Evolutionary conservation across 2,329 filamentous ascomycete genomes (phyloP).

Genomic region (Dendrostoma leiphaemia): DNA sequence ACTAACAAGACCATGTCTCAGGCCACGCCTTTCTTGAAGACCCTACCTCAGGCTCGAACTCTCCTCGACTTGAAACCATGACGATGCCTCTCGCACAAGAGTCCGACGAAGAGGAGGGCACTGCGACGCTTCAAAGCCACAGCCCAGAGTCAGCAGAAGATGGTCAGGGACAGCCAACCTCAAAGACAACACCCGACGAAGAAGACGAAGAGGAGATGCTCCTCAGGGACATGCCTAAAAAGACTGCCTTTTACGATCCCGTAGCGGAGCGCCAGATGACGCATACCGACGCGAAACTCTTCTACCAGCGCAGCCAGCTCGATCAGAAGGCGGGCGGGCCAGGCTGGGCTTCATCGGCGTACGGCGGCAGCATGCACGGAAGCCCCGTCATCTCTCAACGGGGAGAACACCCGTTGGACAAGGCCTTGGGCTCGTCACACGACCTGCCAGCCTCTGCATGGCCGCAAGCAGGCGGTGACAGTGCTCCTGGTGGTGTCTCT

Average conservation of each 20-base stretch:
- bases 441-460: conserved; percentile 15
- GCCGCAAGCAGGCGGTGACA: conserved; percentile 14
- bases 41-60: conserved; percentile 32
- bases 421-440: conserved; percentile 8
- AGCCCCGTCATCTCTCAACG: conserved; percentile 41
- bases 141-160: conserved; percentile 30
- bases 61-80: conserved; percentile 30
- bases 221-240: conserved; percentile 58
- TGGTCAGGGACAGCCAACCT: conserved; percentile 10
- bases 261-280: conserved; percentile 92
- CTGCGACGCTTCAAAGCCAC: conserved; percentile 29
- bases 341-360: conserved; percentile 36
- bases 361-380: conserved; percentile 37
- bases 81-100: conserved; percentile 31
- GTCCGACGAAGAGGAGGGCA: conserved; percentile 36
- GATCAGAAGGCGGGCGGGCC: conserved; percentile 44
- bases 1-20: conserved; percentile 17
- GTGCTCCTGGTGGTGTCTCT: conserved; percentile 15
- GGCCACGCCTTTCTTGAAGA: conserved; percentile 26
- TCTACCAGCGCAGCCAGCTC: conserved; percentile 86
- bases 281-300: conserved; percentile 90
- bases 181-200: conserved; percentile 15
- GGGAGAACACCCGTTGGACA: conserved; percentile 9
- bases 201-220: conserved; percentile 55
- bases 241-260: conserved; percentile 90